Conservation (phyloP, 345 rosid species). For the Populus ilicifolia region DNA sequence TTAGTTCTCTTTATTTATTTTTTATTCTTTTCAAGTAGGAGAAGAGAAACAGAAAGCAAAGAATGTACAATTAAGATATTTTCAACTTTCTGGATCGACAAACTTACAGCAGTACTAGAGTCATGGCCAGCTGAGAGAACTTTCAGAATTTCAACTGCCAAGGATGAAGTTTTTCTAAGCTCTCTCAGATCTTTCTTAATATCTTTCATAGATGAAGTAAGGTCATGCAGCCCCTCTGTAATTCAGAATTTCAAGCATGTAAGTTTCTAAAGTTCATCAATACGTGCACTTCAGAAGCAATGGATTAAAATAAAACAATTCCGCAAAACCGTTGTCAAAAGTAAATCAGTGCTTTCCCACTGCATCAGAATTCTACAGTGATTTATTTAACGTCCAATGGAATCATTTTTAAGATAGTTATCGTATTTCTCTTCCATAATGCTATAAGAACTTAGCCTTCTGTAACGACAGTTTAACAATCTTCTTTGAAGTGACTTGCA, state of each 20-base stretch:
- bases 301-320: too few species aligned
- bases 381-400: too few species aligned
- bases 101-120: conserved; percentile 51
- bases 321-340: too few species aligned
- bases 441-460: too few species aligned
- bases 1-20: neutral
- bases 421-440: too few species aligned
- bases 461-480: too few species aligned
- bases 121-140: conserved; percentile 49
- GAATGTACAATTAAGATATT: neutral
- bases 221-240: conserved; percentile 51
- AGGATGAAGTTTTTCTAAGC: conserved; percentile 50
- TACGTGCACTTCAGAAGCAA: neutral
- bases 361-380: too few species aligned
- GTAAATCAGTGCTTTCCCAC: too few species aligned
- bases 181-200: conserved; percentile 57
- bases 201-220: conserved; percentile 45
- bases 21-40: neutral
- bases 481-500: too few species aligned
- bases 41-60: neutral
- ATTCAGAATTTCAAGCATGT: conserved; percentile 9
- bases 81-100: conserved; percentile 6
- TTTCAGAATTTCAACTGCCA: conserved; percentile 57
- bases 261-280: conserved; percentile 1
- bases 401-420: too few species aligned